These are phyloP conservation scores for Talaromyces liani DNA, from an alignment of 495 filamentous ascomycete species.

Conservation along the genomic window DNA sequence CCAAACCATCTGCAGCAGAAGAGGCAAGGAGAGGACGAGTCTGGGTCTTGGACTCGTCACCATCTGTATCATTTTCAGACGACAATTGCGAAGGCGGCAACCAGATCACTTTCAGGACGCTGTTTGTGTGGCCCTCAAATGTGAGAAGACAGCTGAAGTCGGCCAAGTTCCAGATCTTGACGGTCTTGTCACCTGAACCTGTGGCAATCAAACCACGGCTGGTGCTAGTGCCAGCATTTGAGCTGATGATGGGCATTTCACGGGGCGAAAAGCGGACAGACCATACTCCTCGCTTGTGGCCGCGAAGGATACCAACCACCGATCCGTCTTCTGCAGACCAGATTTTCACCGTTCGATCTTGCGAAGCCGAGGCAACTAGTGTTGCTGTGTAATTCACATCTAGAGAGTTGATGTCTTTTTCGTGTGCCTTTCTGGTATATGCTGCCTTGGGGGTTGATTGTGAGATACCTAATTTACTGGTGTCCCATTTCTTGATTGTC, in stretches of 20 bases:
- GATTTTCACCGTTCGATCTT: slow-evolving; percentile 94
- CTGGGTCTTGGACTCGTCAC: slow-evolving; percentile 22
- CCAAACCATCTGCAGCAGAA: slow-evolving; percentile 89
- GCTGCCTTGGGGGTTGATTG: slow-evolving; percentile 46
- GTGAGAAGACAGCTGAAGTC: slow-evolving; percentile 92
- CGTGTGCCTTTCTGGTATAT: slow-evolving; percentile 89
- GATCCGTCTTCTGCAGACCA: slow-evolving; percentile 88
- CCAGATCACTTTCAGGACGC: slow-evolving; percentile 90
- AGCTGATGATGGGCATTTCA: slow-evolving; percentile 64
- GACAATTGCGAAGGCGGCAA: slow-evolving; percentile 53
- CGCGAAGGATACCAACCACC: slow-evolving; percentile 77
- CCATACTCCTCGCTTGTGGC: slow-evolving; percentile 93
- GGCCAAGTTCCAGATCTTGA: slow-evolving; percentile 89
- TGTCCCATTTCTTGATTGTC: slow-evolving; percentile 87
- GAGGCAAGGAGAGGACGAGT: slow-evolving; percentile 60
- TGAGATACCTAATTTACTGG: slow-evolving; percentile 39
- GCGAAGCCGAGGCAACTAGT: slow-evolving; percentile 89
- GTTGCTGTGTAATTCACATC: slow-evolving; percentile 61
- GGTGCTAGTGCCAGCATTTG: slow-evolving; percentile 52
- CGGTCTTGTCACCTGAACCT: slow-evolving; percentile 87
- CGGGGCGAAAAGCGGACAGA: slow-evolving; percentile 80
- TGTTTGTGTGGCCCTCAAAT: slow-evolving; percentile 93
- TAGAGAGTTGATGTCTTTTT: slow-evolving; percentile 97
- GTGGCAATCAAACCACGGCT: slow-evolving; percentile 73
- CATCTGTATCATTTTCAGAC: slow-evolving; percentile 31